A percentile compares a stretch with the other conserved stretches of the same genome.
These are phyloP conservation scores for Boeremia exigua DNA, from an alignment of 2,329 filamentous ascomycete species.

Conservation along the genomic window DNA sequence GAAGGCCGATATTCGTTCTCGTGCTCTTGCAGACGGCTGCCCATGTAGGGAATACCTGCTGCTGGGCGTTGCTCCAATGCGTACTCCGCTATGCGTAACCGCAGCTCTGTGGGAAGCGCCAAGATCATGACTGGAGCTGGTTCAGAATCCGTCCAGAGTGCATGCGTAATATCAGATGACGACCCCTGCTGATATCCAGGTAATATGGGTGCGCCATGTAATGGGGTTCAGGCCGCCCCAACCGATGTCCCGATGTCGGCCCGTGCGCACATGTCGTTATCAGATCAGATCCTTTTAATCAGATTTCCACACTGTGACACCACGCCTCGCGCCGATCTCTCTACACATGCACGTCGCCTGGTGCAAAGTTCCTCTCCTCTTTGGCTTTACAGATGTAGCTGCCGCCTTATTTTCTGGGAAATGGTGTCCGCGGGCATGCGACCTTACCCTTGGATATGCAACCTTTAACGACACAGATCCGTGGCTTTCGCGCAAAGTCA, in stretches of 20 bases:
- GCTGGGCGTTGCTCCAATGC: conserved; percentile 27
- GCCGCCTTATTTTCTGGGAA: conserved; percentile 26
- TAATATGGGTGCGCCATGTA: neutral
- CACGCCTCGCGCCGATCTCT: conserved; percentile 8
- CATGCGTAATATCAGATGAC: neutral
- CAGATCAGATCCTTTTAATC: conserved; percentile 19
- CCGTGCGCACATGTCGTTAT: neutral
- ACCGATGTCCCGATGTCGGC: neutral
- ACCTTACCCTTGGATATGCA: conserved; percentile 36
- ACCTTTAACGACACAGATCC: conserved; percentile 42
- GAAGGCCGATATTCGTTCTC: conserved; percentile 15
- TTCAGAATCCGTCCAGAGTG: neutral
- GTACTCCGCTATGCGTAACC: conserved; percentile 40
- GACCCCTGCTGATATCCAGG: neutral
- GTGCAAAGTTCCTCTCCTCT: conserved; percentile 15
- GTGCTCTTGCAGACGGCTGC: neutral
- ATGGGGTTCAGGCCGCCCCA: neutral
- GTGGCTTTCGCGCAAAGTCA: conserved; percentile 33
- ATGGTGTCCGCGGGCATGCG: conserved; percentile 40
- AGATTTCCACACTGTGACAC: conserved; percentile 24
- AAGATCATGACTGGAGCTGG: conserved; percentile 23
- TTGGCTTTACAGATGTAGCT: conserved; percentile 15
- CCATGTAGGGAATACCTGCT: neutral
- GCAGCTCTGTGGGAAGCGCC: conserved; percentile 46
- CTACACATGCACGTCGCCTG: conserved; percentile 27